Conservation (phyloP, 2,329 filamentous ascomycete species). For the Pseudomassariella vexata region DNA sequence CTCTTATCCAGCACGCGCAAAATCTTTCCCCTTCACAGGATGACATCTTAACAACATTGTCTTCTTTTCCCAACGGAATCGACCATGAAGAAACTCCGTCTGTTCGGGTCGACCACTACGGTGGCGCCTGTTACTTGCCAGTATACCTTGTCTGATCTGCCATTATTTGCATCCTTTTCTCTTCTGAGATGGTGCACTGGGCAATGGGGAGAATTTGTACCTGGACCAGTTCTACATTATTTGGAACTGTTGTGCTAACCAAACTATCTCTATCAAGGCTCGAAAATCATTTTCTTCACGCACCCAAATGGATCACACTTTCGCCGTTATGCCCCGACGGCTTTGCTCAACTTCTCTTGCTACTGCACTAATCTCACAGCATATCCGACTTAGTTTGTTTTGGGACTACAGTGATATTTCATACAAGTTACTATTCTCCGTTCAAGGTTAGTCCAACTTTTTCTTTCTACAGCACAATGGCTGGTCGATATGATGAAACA, state of each 20-base stretch:
- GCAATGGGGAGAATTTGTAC: not conserved
- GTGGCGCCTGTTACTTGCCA: conserved; percentile 81
- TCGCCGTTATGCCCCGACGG: too few species aligned
- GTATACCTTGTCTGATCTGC: conserved; percentile 72
- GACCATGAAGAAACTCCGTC: conserved; percentile 74
- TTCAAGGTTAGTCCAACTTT: conserved; percentile 14
- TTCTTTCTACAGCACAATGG: conserved; percentile 9
- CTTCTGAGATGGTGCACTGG: not conserved
- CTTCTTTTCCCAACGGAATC: conserved; percentile 89
- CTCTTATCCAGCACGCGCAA: conserved; percentile 3
- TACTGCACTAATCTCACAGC: too few species aligned
- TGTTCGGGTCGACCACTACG: conserved; percentile 57
- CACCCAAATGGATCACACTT: too few species aligned
- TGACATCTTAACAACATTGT: conserved; percentile 63
- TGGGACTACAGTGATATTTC: too few species aligned
- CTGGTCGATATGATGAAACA: conserved; percentile 61
- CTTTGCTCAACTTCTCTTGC: too few species aligned
- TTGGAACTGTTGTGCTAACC: too few species aligned
- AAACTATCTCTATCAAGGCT: too few species aligned
- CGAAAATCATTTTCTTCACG: too few species aligned
- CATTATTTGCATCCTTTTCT: conserved; percentile 1
- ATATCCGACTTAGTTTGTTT: too few species aligned
- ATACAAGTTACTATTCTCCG: too few species aligned
- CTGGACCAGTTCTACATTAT: not conserved
- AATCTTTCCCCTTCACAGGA: conserved; percentile 45